phyloP scores from a whole-genome alignment of 495 filamentous ascomycete species.

The Trichoderma reesei region DNA sequence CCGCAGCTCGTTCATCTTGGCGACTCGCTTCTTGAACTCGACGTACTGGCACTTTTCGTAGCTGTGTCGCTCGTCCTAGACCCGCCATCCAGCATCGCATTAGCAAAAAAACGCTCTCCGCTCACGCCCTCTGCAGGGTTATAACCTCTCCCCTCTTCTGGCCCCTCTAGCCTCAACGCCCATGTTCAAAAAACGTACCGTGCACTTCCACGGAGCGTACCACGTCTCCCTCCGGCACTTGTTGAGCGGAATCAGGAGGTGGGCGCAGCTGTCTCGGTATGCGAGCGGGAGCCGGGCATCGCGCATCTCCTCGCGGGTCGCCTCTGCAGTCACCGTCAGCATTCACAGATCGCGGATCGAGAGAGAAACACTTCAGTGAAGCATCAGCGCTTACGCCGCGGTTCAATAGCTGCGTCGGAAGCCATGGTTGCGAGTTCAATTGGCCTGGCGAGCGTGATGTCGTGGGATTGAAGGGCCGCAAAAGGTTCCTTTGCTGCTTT shows the following conservation, averaged over 20 bases:
- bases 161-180: not conserved
- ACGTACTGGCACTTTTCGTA: slow-evolving; percentile 99
- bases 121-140: not conserved
- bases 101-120: not conserved
- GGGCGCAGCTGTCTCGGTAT: slow-evolving; percentile 90
- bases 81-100: not conserved
- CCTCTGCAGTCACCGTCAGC: slow-evolving; percentile 32
- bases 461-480: not conserved
- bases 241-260: slow-evolving; percentile 90
- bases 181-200: slow-evolving; percentile 50
- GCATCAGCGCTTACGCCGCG: slow-evolving; percentile 5
- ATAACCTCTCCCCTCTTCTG: not conserved
- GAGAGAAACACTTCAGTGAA: not conserved
- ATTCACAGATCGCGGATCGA: not conserved
- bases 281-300: slow-evolving; percentile 78
- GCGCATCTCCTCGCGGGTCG: slow-evolving; percentile 84
- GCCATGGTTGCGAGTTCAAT: slow-evolving; percentile 8
- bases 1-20: slow-evolving; percentile 95
- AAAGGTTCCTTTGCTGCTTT: slow-evolving; percentile 5
- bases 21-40: slow-evolving; percentile 96
- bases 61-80: slow-evolving; percentile 81
- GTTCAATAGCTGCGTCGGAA: slow-evolving; percentile 4
- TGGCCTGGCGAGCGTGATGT: slow-evolving; percentile 8
- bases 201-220: slow-evolving; percentile 96
- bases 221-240: slow-evolving; percentile 84